phyloP scores from a whole-genome alignment of 1,284 basidiomycete genomes.

The Cerioporus squamosus region DNA sequence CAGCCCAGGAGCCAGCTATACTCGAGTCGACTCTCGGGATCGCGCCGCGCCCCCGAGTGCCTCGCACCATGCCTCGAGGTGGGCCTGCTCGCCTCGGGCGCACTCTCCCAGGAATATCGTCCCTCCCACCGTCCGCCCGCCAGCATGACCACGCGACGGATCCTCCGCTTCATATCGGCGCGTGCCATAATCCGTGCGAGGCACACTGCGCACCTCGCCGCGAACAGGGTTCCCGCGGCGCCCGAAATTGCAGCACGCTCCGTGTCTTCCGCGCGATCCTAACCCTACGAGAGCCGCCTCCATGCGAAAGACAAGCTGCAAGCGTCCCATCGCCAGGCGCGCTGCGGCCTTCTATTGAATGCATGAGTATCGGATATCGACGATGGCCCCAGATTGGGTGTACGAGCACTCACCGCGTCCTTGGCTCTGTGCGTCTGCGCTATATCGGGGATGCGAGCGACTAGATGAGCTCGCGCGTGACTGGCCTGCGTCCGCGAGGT shows the following conservation, averaged over 20 bases:
- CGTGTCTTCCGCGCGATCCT: background rate
- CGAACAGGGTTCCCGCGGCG: conserved; percentile 2
- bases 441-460: conserved; percentile 7
- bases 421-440: conserved; percentile 3
- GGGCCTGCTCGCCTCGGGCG: background rate
- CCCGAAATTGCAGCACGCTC: conserved; percentile 1
- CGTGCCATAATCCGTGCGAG: conserved; percentile 14
- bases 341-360: background rate
- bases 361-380: background rate
- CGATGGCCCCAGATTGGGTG: conserved; percentile 9
- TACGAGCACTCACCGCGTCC: conserved; percentile 6
- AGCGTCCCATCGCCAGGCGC: background rate
- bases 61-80: conserved; percentile 6
- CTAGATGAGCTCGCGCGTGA: conserved; percentile 4
- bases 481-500: no score
- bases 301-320: background rate
- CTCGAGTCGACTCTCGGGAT: background rate
- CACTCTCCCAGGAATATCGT: background rate
- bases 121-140: background rate
- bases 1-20: conserved; percentile 1
- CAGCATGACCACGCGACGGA: conserved; percentile 11
- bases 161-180: conserved; percentile 21
- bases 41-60: conserved; percentile 6
- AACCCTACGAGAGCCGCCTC: conserved; percentile 10
- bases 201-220: background rate